Evolutionary conservation across 2,329 filamentous ascomycete species (phyloP).

Genomic region (Cladosporium sp.): DNA sequence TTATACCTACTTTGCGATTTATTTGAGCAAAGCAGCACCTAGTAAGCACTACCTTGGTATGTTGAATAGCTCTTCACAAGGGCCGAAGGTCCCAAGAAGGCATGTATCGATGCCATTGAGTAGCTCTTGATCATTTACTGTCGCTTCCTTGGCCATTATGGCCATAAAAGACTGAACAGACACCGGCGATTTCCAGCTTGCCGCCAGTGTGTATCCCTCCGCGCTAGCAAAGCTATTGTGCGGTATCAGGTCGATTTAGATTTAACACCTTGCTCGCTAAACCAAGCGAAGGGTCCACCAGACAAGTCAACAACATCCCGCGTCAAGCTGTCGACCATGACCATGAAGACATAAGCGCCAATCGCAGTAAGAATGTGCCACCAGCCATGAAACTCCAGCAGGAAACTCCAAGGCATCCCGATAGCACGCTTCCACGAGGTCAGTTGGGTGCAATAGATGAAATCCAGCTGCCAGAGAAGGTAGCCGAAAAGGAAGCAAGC

Average conservation of each 20-base stretch:
- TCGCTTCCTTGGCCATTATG: background rate
- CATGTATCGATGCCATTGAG: background rate
- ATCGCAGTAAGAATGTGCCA: slow-evolving; percentile 15
- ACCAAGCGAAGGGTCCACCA: slow-evolving; percentile 10
- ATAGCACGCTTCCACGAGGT: slow-evolving; percentile 12
- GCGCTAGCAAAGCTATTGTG: background rate
- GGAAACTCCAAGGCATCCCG: slow-evolving; percentile 17
- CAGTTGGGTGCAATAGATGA: slow-evolving; percentile 17
- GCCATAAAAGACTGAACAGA: background rate
- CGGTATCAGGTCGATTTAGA: background rate
- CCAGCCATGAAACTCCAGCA: slow-evolving; percentile 20
- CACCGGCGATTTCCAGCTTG: background rate
- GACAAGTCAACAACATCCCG: slow-evolving; percentile 5
- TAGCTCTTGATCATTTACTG: background rate
- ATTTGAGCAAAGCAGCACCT: background rate
- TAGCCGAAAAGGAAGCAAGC: slow-evolving; percentile 19
- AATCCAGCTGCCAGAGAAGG: slow-evolving; percentile 19
- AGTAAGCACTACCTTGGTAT: background rate
- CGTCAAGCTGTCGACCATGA: slow-evolving; percentile 16
- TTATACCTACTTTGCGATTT: background rate
- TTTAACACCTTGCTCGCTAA: background rate
- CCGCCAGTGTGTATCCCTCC: background rate
- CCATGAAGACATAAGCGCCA: slow-evolving; percentile 17
- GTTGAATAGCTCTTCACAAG: background rate
- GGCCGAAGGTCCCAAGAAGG: background rate